These are phyloP conservation scores for Cymbomonas tetramitiformis DNA, from an alignment of 139 green algal genomes.

Conservation along the genomic window DNA sequence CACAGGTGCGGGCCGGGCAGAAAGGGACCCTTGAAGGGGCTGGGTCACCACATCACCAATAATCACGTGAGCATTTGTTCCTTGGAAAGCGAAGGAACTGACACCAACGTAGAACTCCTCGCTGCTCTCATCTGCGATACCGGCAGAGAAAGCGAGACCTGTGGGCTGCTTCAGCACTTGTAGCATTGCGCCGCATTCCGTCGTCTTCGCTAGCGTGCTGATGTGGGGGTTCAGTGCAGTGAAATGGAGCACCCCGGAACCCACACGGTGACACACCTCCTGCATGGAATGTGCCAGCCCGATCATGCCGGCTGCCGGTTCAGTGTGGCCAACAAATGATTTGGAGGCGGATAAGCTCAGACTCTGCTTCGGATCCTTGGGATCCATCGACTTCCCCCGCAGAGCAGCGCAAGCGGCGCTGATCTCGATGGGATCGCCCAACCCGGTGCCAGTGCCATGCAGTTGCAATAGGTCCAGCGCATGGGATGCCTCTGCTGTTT, in stretches of 20 bases:
- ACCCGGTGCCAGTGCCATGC: constrained; percentile 22
- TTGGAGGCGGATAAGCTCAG: constrained; percentile 6
- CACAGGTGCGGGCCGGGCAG: too few relatives aligned
- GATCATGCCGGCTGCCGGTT: constrained; percentile 2
- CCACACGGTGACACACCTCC: background rate
- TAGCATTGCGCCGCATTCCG: background rate
- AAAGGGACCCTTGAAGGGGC: too few relatives aligned
- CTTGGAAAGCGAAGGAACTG: constrained; percentile 72
- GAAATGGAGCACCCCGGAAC: background rate
- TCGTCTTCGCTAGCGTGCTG: background rate
- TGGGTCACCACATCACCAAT: too few relatives aligned
- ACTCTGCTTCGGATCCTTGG: background rate
- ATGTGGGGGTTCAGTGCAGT: background rate
- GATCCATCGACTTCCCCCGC: background rate
- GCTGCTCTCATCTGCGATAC: background rate
- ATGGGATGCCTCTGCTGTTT: background rate
- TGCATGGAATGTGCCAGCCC: too few relatives aligned
- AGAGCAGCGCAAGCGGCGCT: background rate
- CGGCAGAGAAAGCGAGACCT: background rate
- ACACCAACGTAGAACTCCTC: constrained; percentile 24
- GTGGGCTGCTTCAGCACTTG: too few relatives aligned
- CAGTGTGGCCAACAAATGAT: constrained; percentile 7
- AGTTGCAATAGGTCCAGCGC: constrained; percentile 1
- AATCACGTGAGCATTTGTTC: constrained; percentile 63
- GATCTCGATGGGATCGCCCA: constrained; percentile 37